Evolutionary conservation across 352 stramenopile species (phyloP).

Genomic region (Phytopythium delawarense): DNA sequence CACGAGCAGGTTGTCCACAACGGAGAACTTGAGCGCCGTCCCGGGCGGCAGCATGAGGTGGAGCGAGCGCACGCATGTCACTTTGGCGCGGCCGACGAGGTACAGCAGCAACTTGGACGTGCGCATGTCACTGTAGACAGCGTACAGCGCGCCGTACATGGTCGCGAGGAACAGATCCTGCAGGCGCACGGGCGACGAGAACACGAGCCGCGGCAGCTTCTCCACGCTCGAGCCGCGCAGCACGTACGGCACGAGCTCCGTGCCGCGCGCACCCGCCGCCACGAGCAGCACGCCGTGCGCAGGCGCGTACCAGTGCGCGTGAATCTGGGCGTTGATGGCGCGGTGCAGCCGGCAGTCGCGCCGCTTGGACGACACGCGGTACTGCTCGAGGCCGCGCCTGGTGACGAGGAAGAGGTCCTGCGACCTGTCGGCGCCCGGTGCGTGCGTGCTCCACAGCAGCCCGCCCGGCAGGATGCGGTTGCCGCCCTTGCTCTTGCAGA

Average conservation of each 20-base stretch:
- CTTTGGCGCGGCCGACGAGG: constrained; percentile 50
- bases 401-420: constrained; percentile 79
- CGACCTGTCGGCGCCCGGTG: constrained; percentile 30
- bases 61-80: constrained; percentile 70
- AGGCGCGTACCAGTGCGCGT: constrained; percentile 73
- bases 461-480: constrained; percentile 61
- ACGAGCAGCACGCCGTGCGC: constrained; percentile 61
- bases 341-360: constrained; percentile 53
- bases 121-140: constrained; percentile 50
- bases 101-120: constrained; percentile 73
- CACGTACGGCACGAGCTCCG: constrained; percentile 71
- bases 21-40: constrained; percentile 60
- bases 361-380: constrained; percentile 57
- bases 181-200: constrained; percentile 49
- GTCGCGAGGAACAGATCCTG: constrained; percentile 56
- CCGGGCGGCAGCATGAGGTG: constrained; percentile 62
- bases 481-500: constrained; percentile 60
- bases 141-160: constrained; percentile 69
- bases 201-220: constrained; percentile 69
- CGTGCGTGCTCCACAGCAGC: constrained; percentile 67
- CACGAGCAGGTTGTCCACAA: constrained; percentile 81
- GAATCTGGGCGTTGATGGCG: constrained; percentile 50
- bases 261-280: constrained; percentile 65
- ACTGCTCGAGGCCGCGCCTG: constrained; percentile 70
- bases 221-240: constrained; percentile 53